A percentile compares a stretch with the other conserved stretches of the same genome.
phyloP scores from a whole-genome alignment of 1,284 basidiomycete genomes.

The Pyrrhoderma noxium region DNA sequence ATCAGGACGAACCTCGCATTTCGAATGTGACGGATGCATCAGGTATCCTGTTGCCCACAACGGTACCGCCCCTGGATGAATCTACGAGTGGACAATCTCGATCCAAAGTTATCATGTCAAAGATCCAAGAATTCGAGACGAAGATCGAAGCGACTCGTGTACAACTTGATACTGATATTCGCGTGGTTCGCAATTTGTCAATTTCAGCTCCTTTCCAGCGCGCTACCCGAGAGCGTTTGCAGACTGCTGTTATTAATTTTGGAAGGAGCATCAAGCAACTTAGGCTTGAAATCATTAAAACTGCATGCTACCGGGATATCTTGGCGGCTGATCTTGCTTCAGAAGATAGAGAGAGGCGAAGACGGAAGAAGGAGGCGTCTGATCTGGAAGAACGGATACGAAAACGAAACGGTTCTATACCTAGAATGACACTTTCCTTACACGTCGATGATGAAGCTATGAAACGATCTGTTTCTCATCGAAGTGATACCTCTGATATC shows the following conservation, averaged over 20 bases:
- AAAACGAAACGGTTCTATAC: conserved; percentile 29
- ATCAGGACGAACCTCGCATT: not conserved
- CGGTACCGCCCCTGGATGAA: conserved; percentile 20
- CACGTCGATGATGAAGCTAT: conserved; percentile 29
- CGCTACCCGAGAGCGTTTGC: conserved; percentile 71
- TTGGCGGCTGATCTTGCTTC: conserved; percentile 67
- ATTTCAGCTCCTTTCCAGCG: conserved; percentile 83
- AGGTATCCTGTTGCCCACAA: not conserved
- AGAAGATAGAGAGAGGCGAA: conserved; percentile 63
- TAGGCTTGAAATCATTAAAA: conserved; percentile 68
- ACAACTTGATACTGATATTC: conserved; percentile 65
- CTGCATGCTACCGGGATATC: conserved; percentile 69
- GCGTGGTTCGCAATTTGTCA: conserved; percentile 75
- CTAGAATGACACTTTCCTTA: conserved; percentile 39
- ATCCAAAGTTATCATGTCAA: conserved; percentile 49
- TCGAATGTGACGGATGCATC: not conserved
- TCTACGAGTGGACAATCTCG: conserved; percentile 40
- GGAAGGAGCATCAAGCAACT: conserved; percentile 60
- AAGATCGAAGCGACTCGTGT: conserved; percentile 50
- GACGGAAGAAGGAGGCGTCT: conserved; percentile 46
- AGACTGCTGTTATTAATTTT: conserved; percentile 53
- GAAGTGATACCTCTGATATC: conserved; percentile 21
- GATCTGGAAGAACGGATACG: conserved; percentile 52
- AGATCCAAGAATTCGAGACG: conserved; percentile 57
- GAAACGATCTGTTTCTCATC: conserved; percentile 20